These are phyloP conservation scores for Aspergillus sp. DNA, from an alignment of 2,329 filamentous ascomycete species.

Conservation along the genomic window DNA sequence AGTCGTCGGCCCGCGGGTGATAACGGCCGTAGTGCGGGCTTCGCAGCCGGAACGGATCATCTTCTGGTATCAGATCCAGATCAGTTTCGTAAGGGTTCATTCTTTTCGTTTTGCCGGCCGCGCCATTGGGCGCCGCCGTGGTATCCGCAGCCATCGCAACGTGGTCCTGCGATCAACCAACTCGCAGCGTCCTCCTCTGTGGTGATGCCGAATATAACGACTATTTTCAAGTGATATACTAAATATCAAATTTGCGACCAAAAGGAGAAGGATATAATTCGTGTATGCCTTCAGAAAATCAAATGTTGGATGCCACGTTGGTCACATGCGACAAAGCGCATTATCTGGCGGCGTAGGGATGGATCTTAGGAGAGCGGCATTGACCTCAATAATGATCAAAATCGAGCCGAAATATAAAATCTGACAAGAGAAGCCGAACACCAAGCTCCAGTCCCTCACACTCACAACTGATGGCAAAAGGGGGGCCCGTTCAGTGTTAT, in stretches of 20 bases:
- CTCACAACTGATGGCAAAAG: not conserved
- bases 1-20: slow-evolving; percentile 33
- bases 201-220: not conserved
- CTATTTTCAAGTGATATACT: not conserved
- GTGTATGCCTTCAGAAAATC: not conserved
- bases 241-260: no score
- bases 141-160: slow-evolving; percentile 23
- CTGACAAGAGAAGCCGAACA: not conserved
- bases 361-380: not conserved
- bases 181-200: not conserved
- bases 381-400: not conserved
- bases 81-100: slow-evolving; percentile 38
- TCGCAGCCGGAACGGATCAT: slow-evolving; percentile 35
- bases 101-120: slow-evolving; percentile 9
- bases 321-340: slow-evolving; percentile 11
- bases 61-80: slow-evolving; percentile 28
- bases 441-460: not conserved
- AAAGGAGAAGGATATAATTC: not conserved
- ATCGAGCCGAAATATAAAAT: no score
- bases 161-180: not conserved
- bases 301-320: slow-evolving; percentile 7
- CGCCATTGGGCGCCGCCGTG: slow-evolving; percentile 23
- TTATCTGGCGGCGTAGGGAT: slow-evolving; percentile 10
- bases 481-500: not conserved
- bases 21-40: slow-evolving; percentile 38